Percentiles rank a stretch among this genome's conserved stretches.
Conservation (phyloP, 768 basidiomycete species). For the Albatrellus ellisii region DNA sequence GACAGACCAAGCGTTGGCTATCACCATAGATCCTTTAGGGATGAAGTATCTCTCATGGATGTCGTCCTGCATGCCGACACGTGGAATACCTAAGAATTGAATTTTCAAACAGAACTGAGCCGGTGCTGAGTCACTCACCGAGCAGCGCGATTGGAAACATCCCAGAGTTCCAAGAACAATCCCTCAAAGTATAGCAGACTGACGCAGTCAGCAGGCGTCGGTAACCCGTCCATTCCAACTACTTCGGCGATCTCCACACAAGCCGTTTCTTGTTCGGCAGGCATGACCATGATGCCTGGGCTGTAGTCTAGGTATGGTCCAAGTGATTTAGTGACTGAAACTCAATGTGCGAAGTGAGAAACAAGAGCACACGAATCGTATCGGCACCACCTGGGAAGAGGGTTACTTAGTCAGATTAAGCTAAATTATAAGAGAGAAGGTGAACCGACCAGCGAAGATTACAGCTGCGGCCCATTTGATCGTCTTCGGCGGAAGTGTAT, state of each 20-base stretch:
- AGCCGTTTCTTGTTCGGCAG: conserved; percentile 15
- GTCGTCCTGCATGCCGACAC: conserved; percentile 4
- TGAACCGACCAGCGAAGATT: neutral
- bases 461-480: neutral
- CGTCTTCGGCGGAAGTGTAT: too few species aligned
- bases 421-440: neutral
- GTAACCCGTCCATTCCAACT: conserved; percentile 15
- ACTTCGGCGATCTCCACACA: conserved; percentile 19
- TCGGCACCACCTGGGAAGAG: conserved; percentile 9
- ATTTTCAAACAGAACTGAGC: too few species aligned
- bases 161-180: conserved; percentile 15
- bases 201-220: conserved; percentile 16
- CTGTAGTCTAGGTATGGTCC: conserved; percentile 19
- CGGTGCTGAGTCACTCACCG: conserved; percentile 1
- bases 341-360: neutral
- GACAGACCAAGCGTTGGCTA: conserved; percentile 7
- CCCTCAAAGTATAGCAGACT: conserved; percentile 19
- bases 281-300: conserved; percentile 19
- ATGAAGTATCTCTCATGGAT: conserved; percentile 12
- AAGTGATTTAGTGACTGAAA: conserved; percentile 11
- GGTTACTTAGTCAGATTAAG: neutral
- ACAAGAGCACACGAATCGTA: conserved; percentile 10
- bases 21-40: conserved; percentile 10
- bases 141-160: conserved; percentile 3
- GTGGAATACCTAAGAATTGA: conserved; percentile 6